Evolutionary conservation across 176 grass and related monocot species (phyloP), one percentile per base, ranked within the genome.

Genomic region (Rhynchospora pubera): DNA sequence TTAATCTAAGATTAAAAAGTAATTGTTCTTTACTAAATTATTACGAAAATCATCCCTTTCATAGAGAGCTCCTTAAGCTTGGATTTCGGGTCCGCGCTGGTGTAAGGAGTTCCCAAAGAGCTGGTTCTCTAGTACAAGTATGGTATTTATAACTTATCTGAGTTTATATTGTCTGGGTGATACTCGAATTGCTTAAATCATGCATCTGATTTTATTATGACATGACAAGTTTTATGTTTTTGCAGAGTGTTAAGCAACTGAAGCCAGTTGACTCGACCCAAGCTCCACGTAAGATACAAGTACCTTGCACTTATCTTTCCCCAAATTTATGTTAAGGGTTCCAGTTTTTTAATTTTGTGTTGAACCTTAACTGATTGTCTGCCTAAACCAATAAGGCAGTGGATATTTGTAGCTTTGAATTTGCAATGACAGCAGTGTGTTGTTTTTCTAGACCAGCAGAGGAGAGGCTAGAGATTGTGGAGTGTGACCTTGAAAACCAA

Each of bases 401-500:
- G 15, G 24, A 21, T 57, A 64, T 22, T 64, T 65, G 0, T 22
- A 67, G 12, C 16, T 90, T 64, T 71, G 30, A 50, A 48, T 32
- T 82, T 52, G 30, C 14, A 48, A 75, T 87, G 84, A 90, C 52
- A 70, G 65, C 82, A 77, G 66, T 19, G 18, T 72, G 73, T 90
- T 90, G 60, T 19, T 75, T 71, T 87, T 89, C 77, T 92, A 89
- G 84, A 89, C 84, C 89, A 87, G 91, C 89, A 82, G 85, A 84
- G 32, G 79, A 85, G 77, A 94, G 53, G 90, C 86, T 97, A 30
- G 91, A 94, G 86, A 78, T 97, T 78, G 90, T 97, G 10, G 91
- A 97, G 75, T 97, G 94, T 64, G 92, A 97, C 83, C 76, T 97
- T 78, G 92, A 97, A 90, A 92, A 94, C 42, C 1, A 88, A 68